phyloP scores from a whole-genome alignment of 169 alveolate species.

The Eimeria brunetti region DNA sequence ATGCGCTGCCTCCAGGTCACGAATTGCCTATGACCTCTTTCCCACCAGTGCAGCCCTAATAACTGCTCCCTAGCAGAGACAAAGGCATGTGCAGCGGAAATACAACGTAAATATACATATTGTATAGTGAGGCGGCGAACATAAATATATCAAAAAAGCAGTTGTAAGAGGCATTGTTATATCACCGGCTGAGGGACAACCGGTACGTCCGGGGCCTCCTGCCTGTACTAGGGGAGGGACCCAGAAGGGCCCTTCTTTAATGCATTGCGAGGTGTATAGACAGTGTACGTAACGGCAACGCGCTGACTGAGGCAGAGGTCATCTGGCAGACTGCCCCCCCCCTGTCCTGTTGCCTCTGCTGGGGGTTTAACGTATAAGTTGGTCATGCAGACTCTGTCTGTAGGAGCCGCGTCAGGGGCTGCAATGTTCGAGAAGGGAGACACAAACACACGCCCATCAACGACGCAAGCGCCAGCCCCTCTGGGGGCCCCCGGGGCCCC shows the following conservation, averaged over 20 bases:
- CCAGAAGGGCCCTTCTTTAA: constrained; percentile 26
- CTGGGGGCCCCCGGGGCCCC: not conserved
- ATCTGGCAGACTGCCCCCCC: not conserved
- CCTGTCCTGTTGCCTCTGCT: constrained; percentile 10
- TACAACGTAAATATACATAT: no score
- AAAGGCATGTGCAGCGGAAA: no score
- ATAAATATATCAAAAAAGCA: not conserved
- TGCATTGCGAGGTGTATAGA: constrained; percentile 28
- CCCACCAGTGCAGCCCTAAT: not conserved
- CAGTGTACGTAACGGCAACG: constrained; percentile 10
- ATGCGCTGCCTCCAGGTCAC: not conserved
- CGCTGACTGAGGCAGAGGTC: constrained; percentile 33
- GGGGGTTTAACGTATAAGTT: constrained; percentile 3
- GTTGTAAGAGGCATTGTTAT: not conserved
- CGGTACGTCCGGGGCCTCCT: not conserved
- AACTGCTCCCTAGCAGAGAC: no score
- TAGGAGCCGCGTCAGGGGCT: not conserved
- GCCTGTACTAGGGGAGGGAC: not conserved
- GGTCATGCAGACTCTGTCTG: constrained; percentile 3
- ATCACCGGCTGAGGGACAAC: not conserved
- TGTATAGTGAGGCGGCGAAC: not conserved
- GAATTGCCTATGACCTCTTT: not conserved
- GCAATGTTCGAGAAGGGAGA: constrained; percentile 45
- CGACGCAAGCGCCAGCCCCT: constrained; percentile 62
- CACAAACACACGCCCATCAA: constrained; percentile 64